phyloP scores from a whole-genome alignment of 208 protist genomes.

The Trypanosoma platydactyli region DNA sequence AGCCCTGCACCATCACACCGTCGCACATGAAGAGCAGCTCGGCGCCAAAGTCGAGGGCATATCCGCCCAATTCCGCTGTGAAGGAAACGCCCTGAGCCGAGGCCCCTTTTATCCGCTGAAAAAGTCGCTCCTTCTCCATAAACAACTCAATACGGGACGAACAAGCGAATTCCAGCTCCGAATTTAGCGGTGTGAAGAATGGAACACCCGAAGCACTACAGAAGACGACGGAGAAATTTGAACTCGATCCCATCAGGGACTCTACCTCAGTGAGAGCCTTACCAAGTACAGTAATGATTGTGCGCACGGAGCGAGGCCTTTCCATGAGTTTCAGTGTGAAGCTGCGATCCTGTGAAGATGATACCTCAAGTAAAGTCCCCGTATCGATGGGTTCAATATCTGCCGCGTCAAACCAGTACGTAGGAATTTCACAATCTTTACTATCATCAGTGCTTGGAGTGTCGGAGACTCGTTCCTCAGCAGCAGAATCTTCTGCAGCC shows the following conservation, averaged over 20 bases:
- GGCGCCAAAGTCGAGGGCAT: constrained; percentile 36
- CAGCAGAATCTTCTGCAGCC: background rate
- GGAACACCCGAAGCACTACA: constrained; percentile 2
- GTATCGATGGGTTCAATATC: background rate
- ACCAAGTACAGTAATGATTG: background rate
- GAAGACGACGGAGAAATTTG: constrained; percentile 12
- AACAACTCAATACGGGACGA: constrained; percentile 33
- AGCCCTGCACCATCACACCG: background rate
- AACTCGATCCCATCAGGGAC: constrained; percentile 1
- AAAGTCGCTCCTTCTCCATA: constrained; percentile 33
- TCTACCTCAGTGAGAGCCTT: constrained; percentile 9
- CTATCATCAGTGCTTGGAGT: background rate
- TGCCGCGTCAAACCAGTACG: constrained; percentile 13
- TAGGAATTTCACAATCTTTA: background rate
- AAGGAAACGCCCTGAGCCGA: constrained; percentile 27
- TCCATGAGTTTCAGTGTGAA: constrained; percentile 21
- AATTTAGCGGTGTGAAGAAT: constrained; percentile 22
- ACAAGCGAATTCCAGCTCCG: constrained; percentile 29
- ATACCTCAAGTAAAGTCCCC: background rate
- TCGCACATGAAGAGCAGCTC: constrained; percentile 45
- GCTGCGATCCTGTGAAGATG: background rate
- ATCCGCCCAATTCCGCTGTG: constrained; percentile 21
- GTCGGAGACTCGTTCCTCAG: background rate
- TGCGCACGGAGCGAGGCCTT: constrained; percentile 1
- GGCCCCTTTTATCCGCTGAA: constrained; percentile 32